Evolutionary conservation across 1,284 basidiomycete species (phyloP), one percentile per base, ranked within the genome.

Genomic region (Paramarasmius palmivorus): DNA sequence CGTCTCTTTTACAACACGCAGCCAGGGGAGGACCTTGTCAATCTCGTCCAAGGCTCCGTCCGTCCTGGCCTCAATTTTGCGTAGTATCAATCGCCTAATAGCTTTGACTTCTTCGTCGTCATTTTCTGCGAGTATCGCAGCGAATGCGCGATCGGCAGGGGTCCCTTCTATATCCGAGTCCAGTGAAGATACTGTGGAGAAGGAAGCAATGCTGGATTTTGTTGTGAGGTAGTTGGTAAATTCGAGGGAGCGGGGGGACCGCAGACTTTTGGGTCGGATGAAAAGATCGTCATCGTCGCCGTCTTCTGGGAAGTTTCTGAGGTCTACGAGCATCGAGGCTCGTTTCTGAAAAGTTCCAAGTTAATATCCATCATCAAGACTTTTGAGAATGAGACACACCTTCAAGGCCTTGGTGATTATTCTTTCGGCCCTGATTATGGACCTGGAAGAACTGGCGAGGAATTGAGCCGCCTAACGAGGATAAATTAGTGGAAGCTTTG

Each of bases 31-130:
- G 39, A 76, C 73, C 59, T 77, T 80, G 56, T 88, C 83, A 40
- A 88, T 72, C 66, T 88, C 77, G 59, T 88, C 85, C 66, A 83
- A 77, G 40, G 86, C 78, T 25, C 77, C 79, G 23, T 77, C 75
- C 2, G 79, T 71, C 26, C 79, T 73, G 12, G 78, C 76, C 23
- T 83, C 79, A 50, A 90, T 77, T 69, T 87, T 88, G 41, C 83
- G 77, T 38, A 81, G 67, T 23, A 89, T 63, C 19, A 90, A 65
- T 15, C 83, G 73, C 17, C 84, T 82, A 40, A 89, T 70, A 20
- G 75, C 72, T 32, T 76, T 76, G 5, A 74, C 77, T 57, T 88
- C 85, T 40, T 84, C 82, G 54, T 84, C 82, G 48, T 84, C 78
- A 19, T 67, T 67, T 39, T 76, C 73, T 5, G 69, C 68, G 55